Evolutionary conservation across 345 rosid species (phyloP), one percentile per base, ranked within the genome.

Genomic region (Acer negundo): DNA sequence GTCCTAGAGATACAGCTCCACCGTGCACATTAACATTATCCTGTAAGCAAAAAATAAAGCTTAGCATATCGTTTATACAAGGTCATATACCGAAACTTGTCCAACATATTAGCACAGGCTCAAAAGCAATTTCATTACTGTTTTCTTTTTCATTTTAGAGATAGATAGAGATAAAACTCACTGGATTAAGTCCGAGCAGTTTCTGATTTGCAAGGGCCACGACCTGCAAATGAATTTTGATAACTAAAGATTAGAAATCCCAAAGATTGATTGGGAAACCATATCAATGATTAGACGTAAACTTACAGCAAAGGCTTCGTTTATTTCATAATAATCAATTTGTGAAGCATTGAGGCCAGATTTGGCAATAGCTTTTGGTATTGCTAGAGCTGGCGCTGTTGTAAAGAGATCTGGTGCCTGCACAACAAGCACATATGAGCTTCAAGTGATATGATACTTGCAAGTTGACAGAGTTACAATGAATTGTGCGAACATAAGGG

Each of bases 401-500:
- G 99, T 96, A 84, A 96, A 96, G 67, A 89, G 77, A 86, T 91
- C 99, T 10, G 99, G 94, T 80, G 90, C 97, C 98, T 96, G 93
- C 80, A 88, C 26, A 79, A 74, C 42, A 59, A 76, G 51, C 58
- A 73, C 51, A 49, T 38, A 35, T 84, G 62, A 80, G 82, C 65
- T 61, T 77, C 80, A 74, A 67, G 63, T 35, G 56, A 75, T 40
- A 3, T 63, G 20, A 9, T 40, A 53, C 67, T 62, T 67, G 49
- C 84, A 42, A 56, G 80, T 65, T 28, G 31, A 38, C 35, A 62
- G 55, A 42, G 59, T 13, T 7, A 2, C 22, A 38, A 38, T 6
- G 56, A 70, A 17, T 38, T 16, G 44, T 35, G 6, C 7, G 35
- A 56, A 23, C 10, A 72, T 20, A 40, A 59, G 55, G 40, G 20